Conservation (phyloP, 257 asterid species). For the Sherardia arvensis region DNA sequence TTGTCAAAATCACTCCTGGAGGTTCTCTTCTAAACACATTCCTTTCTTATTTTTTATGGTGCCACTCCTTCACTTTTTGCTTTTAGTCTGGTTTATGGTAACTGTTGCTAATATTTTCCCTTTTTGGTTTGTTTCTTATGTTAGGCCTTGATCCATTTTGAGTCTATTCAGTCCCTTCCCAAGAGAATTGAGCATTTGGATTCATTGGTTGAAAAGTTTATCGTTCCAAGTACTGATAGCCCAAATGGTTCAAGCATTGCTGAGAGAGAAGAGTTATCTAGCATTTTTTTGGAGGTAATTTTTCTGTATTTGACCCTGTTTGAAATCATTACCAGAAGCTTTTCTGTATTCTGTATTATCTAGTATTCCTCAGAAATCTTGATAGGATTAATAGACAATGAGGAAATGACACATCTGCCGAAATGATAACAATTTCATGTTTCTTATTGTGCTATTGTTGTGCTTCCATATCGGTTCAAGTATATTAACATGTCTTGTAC, state of each 20-base stretch:
- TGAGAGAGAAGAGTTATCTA: conserved; percentile 88
- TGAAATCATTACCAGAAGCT: neutral
- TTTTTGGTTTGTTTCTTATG: conserved; percentile 11
- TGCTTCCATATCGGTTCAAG: neutral
- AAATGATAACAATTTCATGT: neutral
- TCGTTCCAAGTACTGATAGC: conserved; percentile 45
- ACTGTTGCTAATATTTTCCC: conserved; percentile 6
- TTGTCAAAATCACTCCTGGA: conserved; percentile 85
- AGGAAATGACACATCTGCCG: neutral
- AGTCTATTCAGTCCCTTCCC: conserved; percentile 83
- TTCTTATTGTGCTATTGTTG: neutral
- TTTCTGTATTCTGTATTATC: neutral
- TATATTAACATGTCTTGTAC: no score
- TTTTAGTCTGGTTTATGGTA: neutral
- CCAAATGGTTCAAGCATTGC: conserved; percentile 51
- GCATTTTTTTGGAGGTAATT: conserved; percentile 87
- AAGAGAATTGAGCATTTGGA: conserved; percentile 72
- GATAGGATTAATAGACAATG: neutral
- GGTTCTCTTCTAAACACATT: conserved; percentile 31
- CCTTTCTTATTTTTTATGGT: neutral
- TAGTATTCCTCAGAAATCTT: no score
- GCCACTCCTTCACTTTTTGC: neutral
- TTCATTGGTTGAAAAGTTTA: conserved; percentile 68
- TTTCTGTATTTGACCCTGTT: neutral
- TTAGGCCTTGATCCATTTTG: conserved; percentile 94